Percentiles rank a stretch among this genome's conserved stretches.
Evolutionary conservation across 2,329 filamentous ascomycete species (phyloP).

Genomic region (Cladophialophora psammophila): DNA sequence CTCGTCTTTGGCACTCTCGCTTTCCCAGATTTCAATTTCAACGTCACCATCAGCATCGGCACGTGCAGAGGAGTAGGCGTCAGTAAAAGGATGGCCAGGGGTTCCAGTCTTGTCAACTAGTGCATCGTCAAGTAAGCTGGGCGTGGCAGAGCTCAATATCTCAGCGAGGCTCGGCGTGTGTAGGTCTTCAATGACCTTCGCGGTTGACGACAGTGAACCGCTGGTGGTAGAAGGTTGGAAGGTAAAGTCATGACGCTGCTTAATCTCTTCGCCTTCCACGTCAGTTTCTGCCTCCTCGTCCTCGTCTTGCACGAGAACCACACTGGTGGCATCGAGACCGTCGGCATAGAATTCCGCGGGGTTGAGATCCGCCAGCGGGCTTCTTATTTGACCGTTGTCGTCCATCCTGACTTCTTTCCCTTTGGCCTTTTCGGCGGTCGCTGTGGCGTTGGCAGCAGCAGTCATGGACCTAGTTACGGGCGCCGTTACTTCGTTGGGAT

Average conservation of each 20-base stretch:
- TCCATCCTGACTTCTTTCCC: constrained; percentile 52
- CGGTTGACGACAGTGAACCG: constrained; percentile 12
- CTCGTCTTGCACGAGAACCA: constrained; percentile 69
- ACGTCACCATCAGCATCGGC: constrained; percentile 20
- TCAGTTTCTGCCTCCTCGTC: constrained; percentile 49
- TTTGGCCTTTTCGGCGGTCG: constrained; percentile 34
- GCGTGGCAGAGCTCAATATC: constrained; percentile 28
- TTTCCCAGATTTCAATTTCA: constrained; percentile 73
- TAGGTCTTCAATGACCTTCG: constrained; percentile 31
- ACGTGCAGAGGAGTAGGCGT: background rate
- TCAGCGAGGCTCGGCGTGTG: constrained; percentile 27
- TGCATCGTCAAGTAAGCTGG: background rate
- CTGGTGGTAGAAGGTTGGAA: constrained; percentile 22
- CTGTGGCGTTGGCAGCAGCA: constrained; percentile 38
- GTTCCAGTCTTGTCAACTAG: background rate
- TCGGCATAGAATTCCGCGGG: constrained; percentile 72
- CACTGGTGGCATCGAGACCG: constrained; percentile 68
- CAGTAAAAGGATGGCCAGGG: background rate
- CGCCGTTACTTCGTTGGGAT: constrained; percentile 64
- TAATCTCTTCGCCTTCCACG: constrained; percentile 47
- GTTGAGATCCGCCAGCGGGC: constrained; percentile 72
- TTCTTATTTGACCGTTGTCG: constrained; percentile 70
- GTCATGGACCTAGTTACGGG: constrained; percentile 66
- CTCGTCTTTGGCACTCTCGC: constrained; percentile 68
- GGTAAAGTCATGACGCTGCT: constrained; percentile 35